These are phyloP conservation scores for Sphaerostilbella broomeana DNA, from an alignment of 2,329 filamentous ascomycete species.

Conservation along the genomic window DNA sequence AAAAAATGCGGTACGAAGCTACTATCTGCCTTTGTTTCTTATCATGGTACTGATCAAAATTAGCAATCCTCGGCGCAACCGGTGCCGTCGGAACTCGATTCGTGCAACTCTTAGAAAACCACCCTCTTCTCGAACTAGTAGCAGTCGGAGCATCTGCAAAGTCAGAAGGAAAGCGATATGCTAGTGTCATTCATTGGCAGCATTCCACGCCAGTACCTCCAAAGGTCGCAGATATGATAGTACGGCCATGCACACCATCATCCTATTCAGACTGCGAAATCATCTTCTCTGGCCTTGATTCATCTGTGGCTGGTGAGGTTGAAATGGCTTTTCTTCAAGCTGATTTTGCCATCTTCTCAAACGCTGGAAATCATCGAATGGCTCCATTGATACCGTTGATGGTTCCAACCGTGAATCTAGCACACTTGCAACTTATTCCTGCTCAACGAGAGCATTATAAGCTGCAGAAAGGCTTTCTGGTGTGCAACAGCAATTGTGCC, in stretches of 20 bases:
- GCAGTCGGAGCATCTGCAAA: constrained; percentile 8
- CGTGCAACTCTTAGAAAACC: constrained; percentile 8
- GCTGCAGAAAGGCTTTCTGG: constrained; percentile 7
- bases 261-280: constrained; percentile 7
- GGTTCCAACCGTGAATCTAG: constrained; percentile 9
- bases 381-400: constrained; percentile 7
- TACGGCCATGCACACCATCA: constrained; percentile 4
- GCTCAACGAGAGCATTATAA: constrained; percentile 6
- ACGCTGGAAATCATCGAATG: constrained; percentile 8
- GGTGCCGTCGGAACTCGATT: constrained; percentile 9
- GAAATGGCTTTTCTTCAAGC: constrained; percentile 10
- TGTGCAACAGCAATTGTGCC: constrained; percentile 10
- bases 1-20: constrained; percentile 5
- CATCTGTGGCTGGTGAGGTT: constrained; percentile 7
- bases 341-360: constrained; percentile 9
- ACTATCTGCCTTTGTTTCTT: constrained; percentile 4
- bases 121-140: constrained; percentile 3
- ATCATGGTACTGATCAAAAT: constrained; percentile 3
- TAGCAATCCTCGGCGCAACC: constrained; percentile 7
- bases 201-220: constrained; percentile 1
- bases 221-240: constrained; percentile 6
- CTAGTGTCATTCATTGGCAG: constrained; percentile 7
- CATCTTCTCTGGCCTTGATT: constrained; percentile 8
- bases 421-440: constrained; percentile 8
- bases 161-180: constrained; percentile 7